Evolutionary conservation across 2,329 filamentous ascomycete genomes (phyloP), one percentile per base, ranked within the genome.

Genomic region (Neopestalotiopsis clavispora): DNA sequence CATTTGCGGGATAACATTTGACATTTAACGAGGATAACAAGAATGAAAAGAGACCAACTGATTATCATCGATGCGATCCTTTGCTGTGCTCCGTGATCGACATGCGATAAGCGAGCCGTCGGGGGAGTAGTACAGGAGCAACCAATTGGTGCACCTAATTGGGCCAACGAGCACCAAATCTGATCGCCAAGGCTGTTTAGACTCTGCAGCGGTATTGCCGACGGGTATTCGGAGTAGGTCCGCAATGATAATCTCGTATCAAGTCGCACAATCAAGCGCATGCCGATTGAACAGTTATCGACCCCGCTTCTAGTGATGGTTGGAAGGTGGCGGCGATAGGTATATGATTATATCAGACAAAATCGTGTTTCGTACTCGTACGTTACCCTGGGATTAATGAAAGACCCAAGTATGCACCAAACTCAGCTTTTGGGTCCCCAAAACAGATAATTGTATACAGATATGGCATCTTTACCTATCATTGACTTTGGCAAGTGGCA

Each of bases 401-500:
- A n/a, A 14, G 14, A 17, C 9, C 20, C 45, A 52, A 3, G 6
- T 2, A n/a, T 52, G 4, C n/a, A 10, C 14, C 5, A 52, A 49
- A 52, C 2, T 52, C 17, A 52, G 4, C n/a, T n/a, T 52, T 12
- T 12, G 3, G 13, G 4, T 23, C 34, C 1, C 34, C 6, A 10
- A 10, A 10, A 38, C 0, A 10, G 10, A 38, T 38, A 38, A 38
- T 38, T 38, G 6, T 10, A 38, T 38, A 34, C 17, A 20, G 28
- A 34, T 17, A 40, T 34, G n/a, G n/a, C 32, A 14, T n/a, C 59
- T 2, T 75, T 78, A 58, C 76, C 76, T 4, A 67, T 75, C 12
- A 70, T 77, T 32, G 75, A 78, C 61, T 71, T 78, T 45, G 67
- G 58, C 4, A 56, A 65, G 32, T 78, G 75, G 74, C 38, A 67